Base-by-base conservation (phyloP, 2,329 filamentous ascomycete species). In the Akanthomyces muscarius region DNA sequence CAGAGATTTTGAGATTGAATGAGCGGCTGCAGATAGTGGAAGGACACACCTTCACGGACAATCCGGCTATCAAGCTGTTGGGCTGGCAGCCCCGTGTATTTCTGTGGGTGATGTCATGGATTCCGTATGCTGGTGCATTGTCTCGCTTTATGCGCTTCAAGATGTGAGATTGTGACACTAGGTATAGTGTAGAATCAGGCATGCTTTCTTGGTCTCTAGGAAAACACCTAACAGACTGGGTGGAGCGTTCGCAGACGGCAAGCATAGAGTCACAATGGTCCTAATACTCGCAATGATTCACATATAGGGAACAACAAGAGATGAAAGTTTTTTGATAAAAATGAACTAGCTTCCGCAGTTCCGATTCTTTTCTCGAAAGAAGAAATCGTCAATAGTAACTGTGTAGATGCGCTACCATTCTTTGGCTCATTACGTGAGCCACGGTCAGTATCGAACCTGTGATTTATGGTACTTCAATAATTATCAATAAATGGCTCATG, bases 61-160 rank as follows among this genome's bases (percentile, higher is more conserved):
- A 25, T 16, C 59, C 50, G 21, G 59, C 11, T 2, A 25, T 53
- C 16, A 44, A 48, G 28, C n/a, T 53, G 50, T 14, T 54, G 44
- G 25, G 8, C 42, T 47, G 23, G 8, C 8, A 18, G 21, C 33
- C 25, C 3, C 50, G 51, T 25, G 6, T 36, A 21, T 4, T 47
- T 25, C 16, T 53, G 28, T 54, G 42, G 36, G 18, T 55, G 8
- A 1, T 61, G 25, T 61, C 59, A 21, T 61, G 59, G 59, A 48
- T 61, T 41, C 51, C 59, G 30, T 54, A 50, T 36, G 10, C 21
- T 4, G 10, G 21, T 6, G 8, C 16, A 2, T 18, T 48, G 13
- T 33, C 4, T 11, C 16, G 8, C 21, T 55, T 25, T n/a, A 18
- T 54, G 50, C 51, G 30, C n/a, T 55, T 48, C 30, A 47, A 36